Evolutionary conservation across 192 early-diverging fungal genomes (phyloP), one percentile per base, ranked within the genome.

Genomic region (Rhizophagus prolifer): DNA sequence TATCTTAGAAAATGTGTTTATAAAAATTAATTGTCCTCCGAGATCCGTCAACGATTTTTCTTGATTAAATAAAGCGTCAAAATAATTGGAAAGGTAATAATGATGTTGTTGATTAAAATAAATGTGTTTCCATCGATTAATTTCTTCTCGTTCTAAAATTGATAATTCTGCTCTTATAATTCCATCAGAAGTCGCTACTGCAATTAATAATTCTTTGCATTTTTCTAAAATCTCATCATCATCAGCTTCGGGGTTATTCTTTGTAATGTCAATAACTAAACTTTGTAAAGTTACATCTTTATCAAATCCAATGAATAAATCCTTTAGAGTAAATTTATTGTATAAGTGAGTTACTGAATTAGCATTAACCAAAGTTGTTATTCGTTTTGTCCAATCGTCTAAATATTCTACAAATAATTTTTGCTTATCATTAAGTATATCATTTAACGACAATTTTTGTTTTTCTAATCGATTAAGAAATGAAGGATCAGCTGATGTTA

Each of bases 171-270:
- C 67, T 69, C 67, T 41, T 26, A 79, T 25, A 34, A 79, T 74
- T 25, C 60, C 72, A 58, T 74, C 78, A 1, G 78, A 65, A 34
- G 71, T 41, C 14, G 72, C 72, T 44, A 73, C 67, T 9, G 34
- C 26, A 19, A 79, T 64, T 19, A 79, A 14, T 0, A 13, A 26
- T 64, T 54, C 78, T 66, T 74, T 79, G 54, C 78, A 79, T 23
- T 28, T 23, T 47, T 67, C 25, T 26, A 63, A 19, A 66, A 79
- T 79, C 28, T n/a, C 44, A 16, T 58, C 61, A 65, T 72, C 21
- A 26, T 72, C 16, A 1, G 23, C 12, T 2, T 54, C 28, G 5
- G 75, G 64, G 58, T 76, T 76, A 21, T 58, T 76, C 34, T 59
- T 30, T 16, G 23, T 38, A 31, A 13, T 9, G 19, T 76, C 9